Base-by-base conservation (phyloP, 2,329 filamentous ascomycete genomes). In the Rhexocercosporidium sp. region DNA sequence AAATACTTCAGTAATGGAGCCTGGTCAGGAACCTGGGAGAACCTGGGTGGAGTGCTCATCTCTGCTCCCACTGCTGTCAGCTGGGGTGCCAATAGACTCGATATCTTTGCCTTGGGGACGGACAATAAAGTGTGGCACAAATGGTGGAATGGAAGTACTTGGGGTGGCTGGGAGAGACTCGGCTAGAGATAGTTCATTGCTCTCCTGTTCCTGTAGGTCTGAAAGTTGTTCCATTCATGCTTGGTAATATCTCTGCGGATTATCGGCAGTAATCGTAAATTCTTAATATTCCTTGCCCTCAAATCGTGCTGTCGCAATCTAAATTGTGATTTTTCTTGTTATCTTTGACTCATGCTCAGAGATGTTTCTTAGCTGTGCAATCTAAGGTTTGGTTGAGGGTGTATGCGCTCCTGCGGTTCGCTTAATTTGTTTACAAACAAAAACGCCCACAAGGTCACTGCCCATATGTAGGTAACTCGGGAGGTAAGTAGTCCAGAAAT, bases 21-120 rank as follows among this genome's bases (percentile, higher is more conserved):
- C 6, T 67, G 65, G 65, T 66, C 59, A 25, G 25, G 27, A 18
- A 14, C n/a, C 8, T 67, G 65, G 65, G 56, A 59, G 37, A 64
- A 51, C 11, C 16, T 67, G 1, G 60, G 65, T 6, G 64, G 63
- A 11, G 34, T 60, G 14, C 59, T 65, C 47, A 47, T 56, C 25
- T 54, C 56, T 39, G 64, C 64, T 1, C 57, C 57, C 5, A 65
- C 64, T 22, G n/a, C 49, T 12, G 56, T 61, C 2, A 37, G 22
- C n/a, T 65, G 64, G 64, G 56, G 64, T 3, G 9, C 46, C 5
- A 61, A 61, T 20, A 29, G 64, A 22, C 29, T 61, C 37, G 64
- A 65, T 61, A 37, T 65, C 6, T 65, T 65, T 54, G 64, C 56
- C 1, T n/a, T 54, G 27, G 64, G 64, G 3, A 65, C 64, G 0